Base-by-base conservation (phyloP, 805 yeast species). In the Metschnikowia rubicola region DNA sequence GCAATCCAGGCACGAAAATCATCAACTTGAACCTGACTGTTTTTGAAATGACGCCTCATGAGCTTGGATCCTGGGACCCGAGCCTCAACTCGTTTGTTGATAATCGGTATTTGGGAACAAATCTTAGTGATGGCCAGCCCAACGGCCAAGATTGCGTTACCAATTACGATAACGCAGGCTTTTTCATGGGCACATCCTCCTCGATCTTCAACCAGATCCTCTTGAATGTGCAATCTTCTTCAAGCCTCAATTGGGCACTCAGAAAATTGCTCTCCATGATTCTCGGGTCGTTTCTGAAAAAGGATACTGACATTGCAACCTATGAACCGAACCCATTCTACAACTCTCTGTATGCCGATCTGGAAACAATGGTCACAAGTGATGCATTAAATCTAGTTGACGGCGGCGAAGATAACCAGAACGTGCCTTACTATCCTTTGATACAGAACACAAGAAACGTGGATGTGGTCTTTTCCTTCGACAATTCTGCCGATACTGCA, bases 121-220 rank as follows among this genome's bases (percentile, higher is more conserved):
- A 51, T 10, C 38, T 65, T 8, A 55, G 53, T 21, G 51, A 60
- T 39, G 69, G 68, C 29, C 30, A 19, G 21, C 47, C 58, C 8
- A 44, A 39, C 35, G 36, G 46, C 1, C 48, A 50, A 10, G 33
- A 38, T 4, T 69, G 74, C 40, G 56, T 61, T 11, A 62, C 59
- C 5, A 63, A 63, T 35, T 67, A 57, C 50, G 74, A 68, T 46
- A 69, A 70, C 41, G 72, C 87, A 8, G 95, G 96, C 7, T 90
- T 80, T 60, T 68, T 87, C 30, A 70, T 88, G 67, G 96, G 95
- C 34, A 83, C 96, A 7, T 87, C 96, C 2, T 85, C 96, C 2
- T 75, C 92, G 1, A 66, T 89, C 40, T 89, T 89, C 72, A 88
- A 86, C 61, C 82, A 81, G 62, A 71, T 84, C 43, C 60, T 87